Conservation (phyloP, 2,329 filamentous ascomycete genomes). For the Fusarium gaditjirri region DNA sequence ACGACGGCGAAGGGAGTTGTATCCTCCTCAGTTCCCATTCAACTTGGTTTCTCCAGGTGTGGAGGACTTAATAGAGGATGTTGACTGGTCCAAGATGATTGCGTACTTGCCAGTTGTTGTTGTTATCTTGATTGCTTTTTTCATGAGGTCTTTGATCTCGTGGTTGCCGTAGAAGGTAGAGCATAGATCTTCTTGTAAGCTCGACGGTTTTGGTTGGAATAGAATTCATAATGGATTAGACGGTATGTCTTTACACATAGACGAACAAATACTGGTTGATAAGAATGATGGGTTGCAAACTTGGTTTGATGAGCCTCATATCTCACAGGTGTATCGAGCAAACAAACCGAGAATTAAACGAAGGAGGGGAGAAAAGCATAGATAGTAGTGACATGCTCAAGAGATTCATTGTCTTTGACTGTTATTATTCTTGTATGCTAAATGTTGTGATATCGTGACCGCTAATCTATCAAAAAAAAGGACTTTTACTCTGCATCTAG, state of each 20-base stretch:
- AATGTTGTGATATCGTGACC: neutral
- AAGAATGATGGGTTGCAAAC: neutral
- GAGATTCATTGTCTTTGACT: neutral
- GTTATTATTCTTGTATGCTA: neutral
- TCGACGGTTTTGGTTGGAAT: no score
- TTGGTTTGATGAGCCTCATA: neutral
- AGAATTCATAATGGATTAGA: neutral
- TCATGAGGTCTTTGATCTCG: neutral
- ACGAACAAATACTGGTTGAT: neutral
- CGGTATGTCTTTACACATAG: neutral
- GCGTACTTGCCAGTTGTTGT: neutral
- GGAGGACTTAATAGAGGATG: conserved; percentile 37
- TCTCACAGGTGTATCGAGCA: neutral
- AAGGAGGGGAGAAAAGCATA: rapidly evolving
- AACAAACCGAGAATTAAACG: neutral
- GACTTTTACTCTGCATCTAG: conserved; percentile 76
- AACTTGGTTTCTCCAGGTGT: conserved; percentile 21
- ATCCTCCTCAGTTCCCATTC: conserved; percentile 22
- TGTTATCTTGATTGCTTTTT: conserved; percentile 9
- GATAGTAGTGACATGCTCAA: neutral
- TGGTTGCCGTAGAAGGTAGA: neutral
- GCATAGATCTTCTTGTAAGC: neutral
- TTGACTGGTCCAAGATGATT: conserved; percentile 27
- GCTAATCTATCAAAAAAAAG: conserved; percentile 14
- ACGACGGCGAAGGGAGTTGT: conserved; percentile 16